Evolutionary conservation across 2,329 filamentous ascomycete species (phyloP).

Genomic region (Claviceps paspali): DNA sequence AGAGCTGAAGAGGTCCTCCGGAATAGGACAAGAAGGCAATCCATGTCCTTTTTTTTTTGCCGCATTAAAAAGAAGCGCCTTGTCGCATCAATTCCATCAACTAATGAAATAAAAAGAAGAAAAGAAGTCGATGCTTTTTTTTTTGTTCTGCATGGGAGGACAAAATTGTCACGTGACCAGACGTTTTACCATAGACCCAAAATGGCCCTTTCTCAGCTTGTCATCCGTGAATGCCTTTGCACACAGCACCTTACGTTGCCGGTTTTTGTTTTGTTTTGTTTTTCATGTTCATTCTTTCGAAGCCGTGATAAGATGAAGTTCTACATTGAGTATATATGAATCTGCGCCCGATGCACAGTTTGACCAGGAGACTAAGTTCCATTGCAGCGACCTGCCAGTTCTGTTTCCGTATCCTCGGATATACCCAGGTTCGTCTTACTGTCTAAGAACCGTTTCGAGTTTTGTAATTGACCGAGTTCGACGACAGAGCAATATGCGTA

Average conservation of each 20-base stretch:
- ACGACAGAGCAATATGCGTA: slow-evolving; percentile 38
- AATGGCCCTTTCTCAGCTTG: too few species aligned
- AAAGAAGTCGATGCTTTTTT: too few species aligned
- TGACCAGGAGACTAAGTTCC: slow-evolving; percentile 8
- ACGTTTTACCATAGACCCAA: too few species aligned
- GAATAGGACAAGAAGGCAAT: too few species aligned
- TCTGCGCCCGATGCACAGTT: not conserved
- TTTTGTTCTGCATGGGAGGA: too few species aligned
- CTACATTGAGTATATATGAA: slow-evolving; percentile 28
- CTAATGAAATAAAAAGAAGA: too few species aligned
- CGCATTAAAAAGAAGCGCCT: too few species aligned
- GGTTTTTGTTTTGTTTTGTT: too few species aligned
- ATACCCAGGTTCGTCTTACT: slow-evolving; percentile 31
- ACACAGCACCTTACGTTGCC: not conserved
- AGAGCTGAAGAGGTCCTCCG: too few species aligned
- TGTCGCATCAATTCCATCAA: too few species aligned
- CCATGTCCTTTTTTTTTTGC: too few species aligned
- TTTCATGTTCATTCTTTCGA: not conserved
- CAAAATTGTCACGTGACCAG: too few species aligned
- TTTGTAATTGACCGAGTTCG: not conserved
- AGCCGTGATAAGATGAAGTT: slow-evolving; percentile 28
- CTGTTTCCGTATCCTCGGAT: slow-evolving; percentile 45
- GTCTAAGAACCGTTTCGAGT: not conserved
- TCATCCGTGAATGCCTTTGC: not conserved
- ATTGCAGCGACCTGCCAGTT: slow-evolving; percentile 37